Conservation (phyloP, 306 rosid genomes). For the Gleditsia sinensis region DNA sequence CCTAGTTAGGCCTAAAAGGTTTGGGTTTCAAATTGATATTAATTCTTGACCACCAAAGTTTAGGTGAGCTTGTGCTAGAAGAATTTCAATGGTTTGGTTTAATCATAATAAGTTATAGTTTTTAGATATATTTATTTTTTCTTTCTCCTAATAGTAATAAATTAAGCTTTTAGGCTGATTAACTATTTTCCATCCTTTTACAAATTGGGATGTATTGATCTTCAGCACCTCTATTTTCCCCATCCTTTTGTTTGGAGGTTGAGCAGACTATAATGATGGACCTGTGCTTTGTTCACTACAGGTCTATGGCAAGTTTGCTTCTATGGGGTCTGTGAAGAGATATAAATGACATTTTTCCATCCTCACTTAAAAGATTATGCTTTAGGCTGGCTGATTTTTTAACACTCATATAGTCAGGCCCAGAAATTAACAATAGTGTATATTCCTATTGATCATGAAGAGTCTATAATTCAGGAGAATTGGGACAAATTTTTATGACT, state of each 20-base stretch:
- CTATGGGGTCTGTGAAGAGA: not conserved
- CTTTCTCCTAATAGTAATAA: not conserved
- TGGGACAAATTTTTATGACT: not conserved
- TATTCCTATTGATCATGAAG: not conserved
- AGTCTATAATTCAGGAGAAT: conserved; percentile 18
- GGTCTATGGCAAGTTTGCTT: not conserved
- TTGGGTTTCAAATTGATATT: conserved; percentile 18
- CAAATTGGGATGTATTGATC: not conserved
- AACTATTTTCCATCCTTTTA: not conserved
- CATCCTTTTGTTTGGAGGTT: not conserved
- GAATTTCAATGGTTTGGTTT: not conserved
- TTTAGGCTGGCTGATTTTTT: conserved; percentile 25
- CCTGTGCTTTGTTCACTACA: not conserved
- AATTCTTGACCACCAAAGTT: conserved; percentile 6
- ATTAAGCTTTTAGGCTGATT: not conserved
- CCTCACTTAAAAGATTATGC: conserved; percentile 11
- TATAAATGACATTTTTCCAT: conserved; percentile 25
- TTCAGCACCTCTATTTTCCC: not conserved
- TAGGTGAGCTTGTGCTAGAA: not conserved
- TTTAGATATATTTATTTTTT: conserved; percentile 18
- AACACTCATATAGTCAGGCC: conserved; percentile 1
- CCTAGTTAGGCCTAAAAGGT: conserved; percentile 12
- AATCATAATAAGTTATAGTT: conserved; percentile 2
- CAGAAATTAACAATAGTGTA: not conserved
- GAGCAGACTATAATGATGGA: not conserved